Evolutionary conservation across 176 grass and related monocot species (phyloP), one percentile per base, ranked within the genome.

Genomic region (Oryza nivara): DNA sequence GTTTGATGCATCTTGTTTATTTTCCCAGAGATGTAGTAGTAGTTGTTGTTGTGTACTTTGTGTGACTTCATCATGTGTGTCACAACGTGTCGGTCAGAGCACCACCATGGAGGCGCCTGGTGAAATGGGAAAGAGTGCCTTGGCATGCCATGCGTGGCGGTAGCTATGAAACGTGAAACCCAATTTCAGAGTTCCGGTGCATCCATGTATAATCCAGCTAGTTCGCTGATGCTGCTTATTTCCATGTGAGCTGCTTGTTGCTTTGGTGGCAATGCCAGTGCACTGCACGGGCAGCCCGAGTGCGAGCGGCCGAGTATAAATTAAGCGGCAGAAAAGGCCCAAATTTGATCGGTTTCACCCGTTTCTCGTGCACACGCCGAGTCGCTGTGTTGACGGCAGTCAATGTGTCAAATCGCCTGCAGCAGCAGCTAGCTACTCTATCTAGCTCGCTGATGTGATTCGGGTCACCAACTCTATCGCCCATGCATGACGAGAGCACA

Each of bases 401-500:
- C 43, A 44, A 44, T 9, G 6, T 0, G 65, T 68, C 71, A 85
- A 32, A 15, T 26, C 2, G 69, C 82, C 17, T 84, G 4, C 84
- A 8, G 6, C 45, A 25, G 13, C 52, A 20, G 52, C 52, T 8
- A 56, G 13, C 52, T 56, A 20, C 7, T 17, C 52, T 51, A 12
- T 1, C 14, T 19, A 19, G 16, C 51, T 3, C 5, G 76, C n/a
- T 25, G 79, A 75, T 80, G 80, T 68, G 80, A 54, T 91, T 84
- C 51, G 76, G 85, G 85, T 76, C 81, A 81, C 82, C 89, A 51
- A 84, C 80, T 91, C 65, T 76, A 71, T 28, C 76, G 25, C 35
- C 76, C 52, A 72, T 49, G 45, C 11, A 30, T 9, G 68, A 79
- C 67, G 65, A 69, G 17, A 70, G 20, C 82, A 44, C n/a, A 75